Conservation (phyloP, 2,329 filamentous ascomycete species). For the Arachnomyces sp. region DNA sequence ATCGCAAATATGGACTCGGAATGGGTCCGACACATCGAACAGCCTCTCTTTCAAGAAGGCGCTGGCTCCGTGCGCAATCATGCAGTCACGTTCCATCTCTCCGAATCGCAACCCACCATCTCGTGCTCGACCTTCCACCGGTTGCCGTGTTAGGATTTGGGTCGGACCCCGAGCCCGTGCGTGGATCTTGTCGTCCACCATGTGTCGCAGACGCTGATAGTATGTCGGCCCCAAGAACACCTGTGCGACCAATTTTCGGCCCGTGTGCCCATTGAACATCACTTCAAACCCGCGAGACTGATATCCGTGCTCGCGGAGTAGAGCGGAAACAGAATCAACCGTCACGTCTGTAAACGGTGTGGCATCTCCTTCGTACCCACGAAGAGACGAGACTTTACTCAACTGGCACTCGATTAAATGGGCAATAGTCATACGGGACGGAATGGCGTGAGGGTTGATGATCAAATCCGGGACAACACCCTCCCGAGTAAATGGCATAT, state of each 20-base stretch:
- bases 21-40: slow-evolving; percentile 96
- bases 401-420: slow-evolving; percentile 99
- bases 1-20: slow-evolving; percentile 96
- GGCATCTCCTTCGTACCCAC: slow-evolving; percentile 92
- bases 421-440: slow-evolving; percentile 99
- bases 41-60: slow-evolving; percentile 95
- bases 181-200: slow-evolving; percentile 99
- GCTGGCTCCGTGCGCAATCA: slow-evolving; percentile 98
- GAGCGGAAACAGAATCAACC: slow-evolving; percentile 80
- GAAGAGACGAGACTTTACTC: slow-evolving; percentile 87
- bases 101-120: slow-evolving; percentile 98
- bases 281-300: slow-evolving; percentile 96
- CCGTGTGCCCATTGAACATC: slow-evolving; percentile 98
- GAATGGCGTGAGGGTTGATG: slow-evolving; percentile 99
- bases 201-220: slow-evolving; percentile 96
- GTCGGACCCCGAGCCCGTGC: slow-evolving; percentile 94
- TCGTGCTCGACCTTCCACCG: slow-evolving; percentile 93
- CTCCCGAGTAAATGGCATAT: slow-evolving; percentile 95
- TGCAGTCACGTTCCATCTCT: slow-evolving; percentile 99
- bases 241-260: slow-evolving; percentile 84
- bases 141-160: slow-evolving; percentile 94
- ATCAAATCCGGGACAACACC: slow-evolving; percentile 92
- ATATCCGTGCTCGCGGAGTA: slow-evolving; percentile 83
- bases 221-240: slow-evolving; percentile 97
- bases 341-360: slow-evolving; percentile 98